Evolutionary conservation across 805 yeast species (phyloP), one percentile per base, ranked within the genome.

Genomic region (Wickerhamomyces chaumierensis): DNA sequence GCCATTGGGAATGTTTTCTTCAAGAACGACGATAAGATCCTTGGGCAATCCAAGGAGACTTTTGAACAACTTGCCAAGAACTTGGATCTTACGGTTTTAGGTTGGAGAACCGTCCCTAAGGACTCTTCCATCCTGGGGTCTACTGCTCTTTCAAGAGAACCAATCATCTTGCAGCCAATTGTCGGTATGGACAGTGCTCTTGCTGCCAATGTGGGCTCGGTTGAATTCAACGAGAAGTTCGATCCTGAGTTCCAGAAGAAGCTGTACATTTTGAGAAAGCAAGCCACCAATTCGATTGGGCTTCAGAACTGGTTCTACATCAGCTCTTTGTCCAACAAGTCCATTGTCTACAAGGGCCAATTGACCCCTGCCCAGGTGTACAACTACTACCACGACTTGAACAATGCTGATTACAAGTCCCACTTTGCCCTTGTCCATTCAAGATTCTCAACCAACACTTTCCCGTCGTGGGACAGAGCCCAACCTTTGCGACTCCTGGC

Each of bases 381-480:
- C 68, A 77, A 82, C 50, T 90, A 92, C 66, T 90, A 88, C 67
- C 87, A 85, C 58, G 98, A 90, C 63, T 72, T 90, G 57, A 81
- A 78, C 45, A 87, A 86, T 59, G 90, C 87, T 20, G 92, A 87
- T 55, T 90, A 78, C 62, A 90, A 86, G 65, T 92, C 94, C 35
- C 96, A 88, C 57, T 85, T 92, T 69, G 95, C 96, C 14, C 71
- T 90, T 33, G 97, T 90, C 37, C 98, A 90, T 66, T 88, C 97
- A 18, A 78, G 98, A 60, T 90, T 90, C 71, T 87, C 96, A 41
- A 90, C 98, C 25, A 90, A 90, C 63, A 90, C 98, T 36, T 90
- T 90, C 76, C 98, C 98, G 36, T 86, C 96, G n/a, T 90, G 98
- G 98, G 98, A 92, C 65, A 78, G 98, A 63, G 97, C 98, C 18